Percentiles rank a stretch among this genome's conserved stretches.
phyloP scores from a whole-genome alignment of 768 basidiomycete species.

The Rhodotorula babjevae region DNA sequence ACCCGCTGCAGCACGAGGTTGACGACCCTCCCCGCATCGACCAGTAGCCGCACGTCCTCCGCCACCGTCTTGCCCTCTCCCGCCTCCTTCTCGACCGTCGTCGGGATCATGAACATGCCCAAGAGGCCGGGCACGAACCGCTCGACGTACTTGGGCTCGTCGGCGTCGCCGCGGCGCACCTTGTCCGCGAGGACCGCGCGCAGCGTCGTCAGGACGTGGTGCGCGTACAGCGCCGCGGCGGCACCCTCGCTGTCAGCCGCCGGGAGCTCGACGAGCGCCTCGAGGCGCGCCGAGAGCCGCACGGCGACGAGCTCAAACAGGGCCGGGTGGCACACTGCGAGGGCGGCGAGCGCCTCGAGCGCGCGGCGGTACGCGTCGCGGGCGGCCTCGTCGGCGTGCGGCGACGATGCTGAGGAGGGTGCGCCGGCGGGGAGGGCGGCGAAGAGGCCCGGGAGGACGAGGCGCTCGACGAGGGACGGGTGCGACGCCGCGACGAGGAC shows the following conservation, averaged over 20 bases:
- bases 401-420: constrained; percentile 34
- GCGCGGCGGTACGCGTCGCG: constrained; percentile 56
- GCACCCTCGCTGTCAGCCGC: not conserved
- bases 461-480: constrained; percentile 54
- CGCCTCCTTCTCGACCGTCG: constrained; percentile 40
- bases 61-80: constrained; percentile 44
- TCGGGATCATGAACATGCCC: constrained; percentile 57
- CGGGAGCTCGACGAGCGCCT: constrained; percentile 45
- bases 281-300: constrained; percentile 70
- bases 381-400: constrained; percentile 54
- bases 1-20: constrained; percentile 64
- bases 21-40: constrained; percentile 63
- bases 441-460: constrained; percentile 77
- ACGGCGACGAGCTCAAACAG: constrained; percentile 82
- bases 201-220: constrained; percentile 71
- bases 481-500: constrained; percentile 37
- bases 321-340: constrained; percentile 59
- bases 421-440: constrained; percentile 61
- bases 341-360: constrained; percentile 56
- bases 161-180: constrained; percentile 54
- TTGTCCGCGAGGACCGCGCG: constrained; percentile 60
- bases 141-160: constrained; percentile 76
- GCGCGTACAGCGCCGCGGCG: constrained; percentile 73
- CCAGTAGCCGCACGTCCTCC: constrained; percentile 57
- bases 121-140: constrained; percentile 67